Conservation (phyloP, 2,329 filamentous ascomycete genomes). For the Diaporthe helianthi region DNA sequence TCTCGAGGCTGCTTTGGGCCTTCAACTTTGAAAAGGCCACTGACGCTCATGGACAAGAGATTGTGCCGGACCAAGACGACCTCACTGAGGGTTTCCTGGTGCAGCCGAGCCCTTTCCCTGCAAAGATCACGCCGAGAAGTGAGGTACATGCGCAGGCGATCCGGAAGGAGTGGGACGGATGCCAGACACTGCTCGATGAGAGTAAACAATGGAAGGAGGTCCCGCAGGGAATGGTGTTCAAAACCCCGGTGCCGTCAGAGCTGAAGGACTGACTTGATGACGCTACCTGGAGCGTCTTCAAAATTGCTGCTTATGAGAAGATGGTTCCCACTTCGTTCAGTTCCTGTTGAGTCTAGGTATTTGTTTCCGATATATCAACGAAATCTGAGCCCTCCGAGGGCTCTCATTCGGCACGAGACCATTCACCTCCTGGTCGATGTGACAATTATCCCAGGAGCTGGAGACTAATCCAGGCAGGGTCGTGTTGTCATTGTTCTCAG, state of each 20-base stretch:
- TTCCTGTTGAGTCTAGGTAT: too few relatives aligned
- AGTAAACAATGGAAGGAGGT: constrained; percentile 33
- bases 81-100: constrained; percentile 23
- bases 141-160: constrained; percentile 6
- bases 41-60: constrained; percentile 16
- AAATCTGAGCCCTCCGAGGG: neutral
- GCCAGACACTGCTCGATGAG: constrained; percentile 25
- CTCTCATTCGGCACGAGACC: neutral
- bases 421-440: neutral
- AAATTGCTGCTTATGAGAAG: too few relatives aligned
- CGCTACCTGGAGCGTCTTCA: neutral
- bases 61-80: constrained; percentile 13
- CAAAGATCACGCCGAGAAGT: constrained; percentile 26
- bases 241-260: neutral
- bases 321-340: too few relatives aligned
- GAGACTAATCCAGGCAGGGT: neutral
- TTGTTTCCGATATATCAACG: too few relatives aligned
- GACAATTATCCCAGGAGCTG: neutral
- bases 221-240: constrained; percentile 28
- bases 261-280: constrained; percentile 7
- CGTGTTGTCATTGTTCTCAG: neutral
- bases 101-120: constrained; percentile 27
- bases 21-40: constrained; percentile 42
- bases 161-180: constrained; percentile 26
- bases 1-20: constrained; percentile 57